Base-by-base conservation (phyloP, 2,329 filamentous ascomycete genomes). In the Diaporthe citrichinensis region DNA sequence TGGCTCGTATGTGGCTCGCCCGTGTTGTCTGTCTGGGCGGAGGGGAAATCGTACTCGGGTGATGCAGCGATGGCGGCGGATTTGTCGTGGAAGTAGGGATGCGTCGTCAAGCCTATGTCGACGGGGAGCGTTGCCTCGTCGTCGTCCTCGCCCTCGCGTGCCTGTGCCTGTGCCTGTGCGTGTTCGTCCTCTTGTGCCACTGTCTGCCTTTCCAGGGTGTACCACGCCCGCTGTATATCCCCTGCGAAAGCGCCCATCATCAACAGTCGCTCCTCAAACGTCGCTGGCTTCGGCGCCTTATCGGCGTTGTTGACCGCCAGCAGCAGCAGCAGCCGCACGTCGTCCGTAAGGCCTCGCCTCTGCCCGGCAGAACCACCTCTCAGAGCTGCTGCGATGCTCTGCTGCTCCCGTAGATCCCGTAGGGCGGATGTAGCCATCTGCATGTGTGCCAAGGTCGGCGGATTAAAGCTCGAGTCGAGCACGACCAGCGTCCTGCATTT, bases 71-170 rank as follows among this genome's bases (percentile, higher is more conserved):
- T 91, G 1, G 90, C 91, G 17, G 80, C 78, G 10, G 91, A 90
- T 84, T 96, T 96, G 80, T 93, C 92, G 75, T 91, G 90, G 79
- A 96, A 97, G 81, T 93, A 95, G 0, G 94, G 92, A 79, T 90
- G 87, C 49, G 89, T 93, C 0, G 93, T 95, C 2, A 97, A 87
- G 2, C 88, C 94, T 51, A 96, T 88, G 78, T 96, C 94, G 6
- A 92, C 84, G 39, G 84, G 82, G 0, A 82, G 59, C 7, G 77
- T 79, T 4, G 72, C 17, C 23, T 71, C 65, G 20, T 58, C 20
- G 34, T 49, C 20, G n/a, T n/a, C n/a, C n/a, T n/a, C n/a, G n/a
- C n/a, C n/a, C n/a, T n/a, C n/a, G n/a, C n/a, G n/a, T n/a, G n/a
- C n/a, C n/a, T n/a, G n/a, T n/a, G n/a, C n/a, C 12, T 41, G 44